Evolutionary conservation across 2,329 filamentous ascomycete species (phyloP).

Genomic region (Rutstroemia sp.): DNA sequence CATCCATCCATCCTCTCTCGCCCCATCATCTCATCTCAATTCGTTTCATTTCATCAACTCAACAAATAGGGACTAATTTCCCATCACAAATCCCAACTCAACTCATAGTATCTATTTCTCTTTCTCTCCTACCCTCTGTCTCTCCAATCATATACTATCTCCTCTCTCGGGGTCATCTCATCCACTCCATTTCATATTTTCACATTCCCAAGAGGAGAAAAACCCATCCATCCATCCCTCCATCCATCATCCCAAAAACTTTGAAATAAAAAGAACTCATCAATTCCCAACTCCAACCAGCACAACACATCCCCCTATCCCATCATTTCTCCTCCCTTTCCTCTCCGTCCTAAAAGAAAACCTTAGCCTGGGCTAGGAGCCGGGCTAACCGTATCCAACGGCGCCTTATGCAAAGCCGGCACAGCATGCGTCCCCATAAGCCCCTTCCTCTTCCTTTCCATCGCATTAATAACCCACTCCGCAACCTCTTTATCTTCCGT

Average conservation of each 20-base stretch:
- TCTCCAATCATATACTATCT: not conserved
- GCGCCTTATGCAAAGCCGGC: slow-evolving; percentile 82
- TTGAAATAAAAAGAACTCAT: too few relatives aligned
- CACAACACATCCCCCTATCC: not conserved
- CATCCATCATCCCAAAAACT: not conserved
- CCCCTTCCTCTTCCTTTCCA: slow-evolving; percentile 59
- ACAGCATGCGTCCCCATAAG: slow-evolving; percentile 47
- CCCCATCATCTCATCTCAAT: not conserved
- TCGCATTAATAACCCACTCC: slow-evolving; percentile 68
- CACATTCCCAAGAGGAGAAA: not conserved
- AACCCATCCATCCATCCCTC: not conserved
- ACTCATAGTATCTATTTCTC: not conserved
- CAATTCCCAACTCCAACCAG: not conserved
- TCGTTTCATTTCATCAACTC: not conserved
- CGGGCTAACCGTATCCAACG: slow-evolving; percentile 65
- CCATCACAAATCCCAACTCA: not conserved
- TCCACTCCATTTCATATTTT: not conserved
- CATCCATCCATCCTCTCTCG: too few relatives aligned
- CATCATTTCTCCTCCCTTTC: not conserved
- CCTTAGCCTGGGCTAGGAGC: slow-evolving; percentile 12
- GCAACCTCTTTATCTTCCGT: slow-evolving; percentile 73
- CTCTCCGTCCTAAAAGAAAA: not conserved
- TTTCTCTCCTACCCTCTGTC: not conserved
- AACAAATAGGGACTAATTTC: not conserved
- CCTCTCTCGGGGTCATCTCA: not conserved